Evolutionary conservation across 257 asterid genomes (phyloP).

Genomic region (Misopates orontium): DNA sequence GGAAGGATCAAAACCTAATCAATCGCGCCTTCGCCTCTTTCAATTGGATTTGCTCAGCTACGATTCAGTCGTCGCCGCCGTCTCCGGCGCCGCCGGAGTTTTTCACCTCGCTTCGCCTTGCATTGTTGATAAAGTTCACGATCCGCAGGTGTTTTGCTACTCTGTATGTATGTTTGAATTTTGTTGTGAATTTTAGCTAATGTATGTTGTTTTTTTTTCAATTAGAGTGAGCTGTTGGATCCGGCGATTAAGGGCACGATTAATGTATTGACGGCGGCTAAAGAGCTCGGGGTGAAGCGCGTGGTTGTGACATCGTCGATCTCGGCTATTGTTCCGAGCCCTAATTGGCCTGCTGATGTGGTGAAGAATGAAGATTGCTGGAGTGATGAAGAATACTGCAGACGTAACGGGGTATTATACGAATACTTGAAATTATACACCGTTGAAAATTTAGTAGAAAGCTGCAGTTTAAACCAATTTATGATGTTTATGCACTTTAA

Average conservation of each 20-base stretch:
- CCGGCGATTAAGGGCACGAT: slow-evolving; percentile 87
- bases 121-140: slow-evolving; percentile 52
- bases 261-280: slow-evolving; percentile 89
- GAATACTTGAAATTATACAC: not conserved
- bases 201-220: slow-evolving; percentile 2
- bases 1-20: slow-evolving; percentile 50
- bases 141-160: slow-evolving; percentile 62
- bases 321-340: slow-evolving; percentile 69
- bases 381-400: slow-evolving; percentile 86
- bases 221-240: slow-evolving; percentile 62
- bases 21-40: slow-evolving; percentile 63
- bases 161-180: not conserved
- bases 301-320: slow-evolving; percentile 85
- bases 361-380: slow-evolving; percentile 85
- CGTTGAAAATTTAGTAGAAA: not conserved
- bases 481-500: not conserved
- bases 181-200: not conserved
- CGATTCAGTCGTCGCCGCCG: slow-evolving; percentile 60
- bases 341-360: slow-evolving; percentile 64
- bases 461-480: not conserved
- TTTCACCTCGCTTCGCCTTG: slow-evolving; percentile 84
- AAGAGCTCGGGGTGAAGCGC: slow-evolving; percentile 76
- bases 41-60: slow-evolving; percentile 71
- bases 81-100: slow-evolving; percentile 61
- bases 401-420: slow-evolving; percentile 57